A percentile compares a stretch with the other conserved stretches of the same genome.
Conservation (phyloP, 371 early-diverging fungal species). For the Rhizopus delemar region DNA sequence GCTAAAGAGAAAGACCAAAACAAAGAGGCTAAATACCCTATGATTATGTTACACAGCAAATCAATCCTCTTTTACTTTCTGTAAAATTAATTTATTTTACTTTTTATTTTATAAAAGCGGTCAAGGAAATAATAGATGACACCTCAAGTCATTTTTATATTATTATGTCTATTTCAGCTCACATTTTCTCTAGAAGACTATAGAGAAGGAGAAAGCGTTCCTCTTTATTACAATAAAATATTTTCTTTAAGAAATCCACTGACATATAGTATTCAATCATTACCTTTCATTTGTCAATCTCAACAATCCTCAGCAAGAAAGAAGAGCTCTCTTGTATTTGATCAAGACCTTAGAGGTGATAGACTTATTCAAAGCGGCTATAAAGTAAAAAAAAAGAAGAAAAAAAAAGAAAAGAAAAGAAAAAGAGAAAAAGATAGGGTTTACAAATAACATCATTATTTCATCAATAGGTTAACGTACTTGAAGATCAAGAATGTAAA, state of each 20-base stretch:
- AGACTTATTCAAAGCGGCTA: slow-evolving; percentile 40
- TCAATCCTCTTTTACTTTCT: no score
- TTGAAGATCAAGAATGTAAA: slow-evolving; percentile 40
- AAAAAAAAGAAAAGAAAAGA: no score
- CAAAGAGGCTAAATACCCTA: no score
- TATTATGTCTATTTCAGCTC: slow-evolving; percentile 1
- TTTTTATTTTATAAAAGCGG: no score
- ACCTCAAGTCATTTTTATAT: background rate
- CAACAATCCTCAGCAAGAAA: slow-evolving; percentile 17
- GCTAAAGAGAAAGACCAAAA: slow-evolving; percentile 1
- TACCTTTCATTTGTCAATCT: slow-evolving; percentile 42
- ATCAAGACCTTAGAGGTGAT: slow-evolving; percentile 45
- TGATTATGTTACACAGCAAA: no score
- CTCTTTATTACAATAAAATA: slow-evolving; percentile 44
- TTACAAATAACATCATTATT: background rate
- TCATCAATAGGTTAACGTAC: slow-evolving; percentile 28
- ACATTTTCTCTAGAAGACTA: slow-evolving; percentile 14
- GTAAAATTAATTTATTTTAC: no score
- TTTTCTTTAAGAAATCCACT: slow-evolving; percentile 44
- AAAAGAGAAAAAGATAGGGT: background rate
- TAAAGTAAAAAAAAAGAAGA: slow-evolving; percentile 30
- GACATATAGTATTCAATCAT: slow-evolving; percentile 33
- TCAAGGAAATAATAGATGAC: background rate
- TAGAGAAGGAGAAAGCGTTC: slow-evolving; percentile 36
- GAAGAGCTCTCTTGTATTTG: slow-evolving; percentile 33